Evolutionary conservation across 1,139 yeast genomes (phyloP).

Genomic region (Protomyces pachydermus): DNA sequence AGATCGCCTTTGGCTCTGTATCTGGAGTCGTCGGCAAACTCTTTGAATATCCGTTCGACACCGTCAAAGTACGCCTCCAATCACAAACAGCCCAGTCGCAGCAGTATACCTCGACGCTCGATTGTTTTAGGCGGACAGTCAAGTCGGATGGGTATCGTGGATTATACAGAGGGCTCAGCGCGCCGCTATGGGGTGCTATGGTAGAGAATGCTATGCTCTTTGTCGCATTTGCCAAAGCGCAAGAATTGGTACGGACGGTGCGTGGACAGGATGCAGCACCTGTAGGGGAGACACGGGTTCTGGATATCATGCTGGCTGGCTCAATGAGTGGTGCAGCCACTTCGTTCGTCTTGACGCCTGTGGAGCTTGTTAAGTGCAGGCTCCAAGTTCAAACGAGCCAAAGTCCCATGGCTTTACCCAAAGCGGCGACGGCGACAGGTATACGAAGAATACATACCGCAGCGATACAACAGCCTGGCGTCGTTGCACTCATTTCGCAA

Average conservation of each 20-base stretch:
- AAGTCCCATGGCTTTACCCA: background rate
- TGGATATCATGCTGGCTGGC: conserved; percentile 56
- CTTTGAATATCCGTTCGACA: conserved; percentile 88
- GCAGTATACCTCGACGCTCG: conserved; percentile 49
- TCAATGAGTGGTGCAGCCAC: conserved; percentile 80
- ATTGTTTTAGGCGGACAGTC: conserved; percentile 59
- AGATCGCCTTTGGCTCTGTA: conserved; percentile 32
- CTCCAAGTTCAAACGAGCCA: conserved; percentile 60
- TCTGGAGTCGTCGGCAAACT: conserved; percentile 83
- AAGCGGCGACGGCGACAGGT: conserved; percentile 22
- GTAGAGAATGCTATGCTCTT: conserved; percentile 75
- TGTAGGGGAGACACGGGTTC: conserved; percentile 42
- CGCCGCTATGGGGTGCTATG: conserved; percentile 84
- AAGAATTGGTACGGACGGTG: conserved; percentile 1
- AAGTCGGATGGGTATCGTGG: conserved; percentile 63
- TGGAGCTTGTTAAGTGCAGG: conserved; percentile 81
- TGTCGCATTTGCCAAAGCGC: conserved; percentile 36
- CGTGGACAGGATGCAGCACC: conserved; percentile 27
- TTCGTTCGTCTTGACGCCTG: conserved; percentile 79
- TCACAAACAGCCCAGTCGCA: conserved; percentile 53
- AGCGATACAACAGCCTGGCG: conserved; percentile 30
- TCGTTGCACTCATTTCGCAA: conserved; percentile 44
- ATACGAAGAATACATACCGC: background rate
- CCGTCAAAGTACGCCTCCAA: conserved; percentile 83
- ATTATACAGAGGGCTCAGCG: conserved; percentile 62